A percentile compares a stretch with the other conserved stretches of the same genome.
These are phyloP conservation scores for Jaenimonas drosophilae DNA, from an alignment of 208 protist species.

Conservation along the genomic window DNA sequence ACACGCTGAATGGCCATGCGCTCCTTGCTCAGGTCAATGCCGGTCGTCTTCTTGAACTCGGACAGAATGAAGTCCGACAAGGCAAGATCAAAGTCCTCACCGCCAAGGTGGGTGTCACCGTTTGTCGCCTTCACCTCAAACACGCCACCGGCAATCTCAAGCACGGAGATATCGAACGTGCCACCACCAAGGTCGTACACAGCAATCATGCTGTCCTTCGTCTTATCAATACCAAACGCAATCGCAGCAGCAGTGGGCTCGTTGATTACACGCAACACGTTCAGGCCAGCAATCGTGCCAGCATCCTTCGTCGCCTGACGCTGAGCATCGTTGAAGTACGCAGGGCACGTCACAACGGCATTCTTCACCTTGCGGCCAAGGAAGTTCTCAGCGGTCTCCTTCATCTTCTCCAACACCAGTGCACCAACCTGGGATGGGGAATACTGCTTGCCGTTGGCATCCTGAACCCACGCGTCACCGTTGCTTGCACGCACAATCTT, in stretches of 20 bases:
- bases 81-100: slow-evolving; percentile 97
- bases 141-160: slow-evolving; percentile 93
- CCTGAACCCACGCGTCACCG: slow-evolving; percentile 95
- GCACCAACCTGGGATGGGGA: slow-evolving; percentile 44
- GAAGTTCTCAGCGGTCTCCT: slow-evolving; percentile 63
- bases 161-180: slow-evolving; percentile 98
- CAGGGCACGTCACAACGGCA: slow-evolving; percentile 93
- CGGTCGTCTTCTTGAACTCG: slow-evolving; percentile 91
- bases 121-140: slow-evolving; percentile 98
- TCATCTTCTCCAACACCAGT: slow-evolving; percentile 83
- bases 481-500: slow-evolving; percentile 92
- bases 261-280: slow-evolving; percentile 98
- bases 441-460: slow-evolving; percentile 74
- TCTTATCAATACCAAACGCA: slow-evolving; percentile 90
- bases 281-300: slow-evolving; percentile 89
- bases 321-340: slow-evolving; percentile 98
- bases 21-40: slow-evolving; percentile 92
- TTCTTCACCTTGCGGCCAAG: slow-evolving; percentile 75
- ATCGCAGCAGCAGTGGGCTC: slow-evolving; percentile 98
- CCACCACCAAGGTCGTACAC: slow-evolving; percentile 85
- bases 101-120: slow-evolving; percentile 98
- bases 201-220: slow-evolving; percentile 26
- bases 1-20: slow-evolving; percentile 93
- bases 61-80: slow-evolving; percentile 84
- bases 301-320: slow-evolving; percentile 97